Evolutionary conservation across 495 filamentous ascomycete species (phyloP).

Genomic region (Talaromyces liani): DNA sequence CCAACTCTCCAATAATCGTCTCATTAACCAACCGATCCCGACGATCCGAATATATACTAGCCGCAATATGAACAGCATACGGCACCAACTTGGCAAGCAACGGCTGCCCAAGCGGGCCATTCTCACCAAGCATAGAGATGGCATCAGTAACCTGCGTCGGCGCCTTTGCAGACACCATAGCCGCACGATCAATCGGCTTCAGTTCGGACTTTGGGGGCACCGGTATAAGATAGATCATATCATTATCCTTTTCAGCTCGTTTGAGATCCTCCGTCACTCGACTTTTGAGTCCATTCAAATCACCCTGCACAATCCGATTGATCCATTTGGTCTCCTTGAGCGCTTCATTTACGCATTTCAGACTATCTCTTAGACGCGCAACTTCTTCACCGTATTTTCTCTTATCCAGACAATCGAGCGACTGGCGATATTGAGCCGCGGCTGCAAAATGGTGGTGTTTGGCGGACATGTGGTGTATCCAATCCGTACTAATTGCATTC

Average conservation of each 20-base stretch:
- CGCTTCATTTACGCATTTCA: conserved; percentile 77
- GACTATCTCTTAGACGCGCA: conserved; percentile 71
- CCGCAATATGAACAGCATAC: conserved; percentile 90
- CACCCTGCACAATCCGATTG: conserved; percentile 72
- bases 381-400: conserved; percentile 95
- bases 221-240: conserved; percentile 79
- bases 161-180: conserved; percentile 75
- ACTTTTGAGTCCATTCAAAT: conserved; percentile 76
- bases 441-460: conserved; percentile 98
- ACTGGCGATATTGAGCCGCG: conserved; percentile 90
- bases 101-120: conserved; percentile 70
- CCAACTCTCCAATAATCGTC: conserved; percentile 75
- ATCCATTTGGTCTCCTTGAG: conserved; percentile 81
- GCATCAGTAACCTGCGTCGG: conserved; percentile 80
- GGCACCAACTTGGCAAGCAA: conserved; percentile 90
- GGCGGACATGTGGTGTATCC: conserved; percentile 97
- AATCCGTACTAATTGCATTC: conserved; percentile 81
- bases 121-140: conserved; percentile 68
- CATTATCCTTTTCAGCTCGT: conserved; percentile 91
- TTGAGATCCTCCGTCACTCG: conserved; percentile 82
- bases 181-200: conserved; percentile 74
- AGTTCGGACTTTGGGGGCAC: conserved; percentile 88
- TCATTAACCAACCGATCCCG: conserved; percentile 83
- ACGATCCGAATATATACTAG: conserved; percentile 90
- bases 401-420: conserved; percentile 88